phyloP scores from a whole-genome alignment of 2,329 filamentous ascomycete species.

The Cercospora zeina region DNA sequence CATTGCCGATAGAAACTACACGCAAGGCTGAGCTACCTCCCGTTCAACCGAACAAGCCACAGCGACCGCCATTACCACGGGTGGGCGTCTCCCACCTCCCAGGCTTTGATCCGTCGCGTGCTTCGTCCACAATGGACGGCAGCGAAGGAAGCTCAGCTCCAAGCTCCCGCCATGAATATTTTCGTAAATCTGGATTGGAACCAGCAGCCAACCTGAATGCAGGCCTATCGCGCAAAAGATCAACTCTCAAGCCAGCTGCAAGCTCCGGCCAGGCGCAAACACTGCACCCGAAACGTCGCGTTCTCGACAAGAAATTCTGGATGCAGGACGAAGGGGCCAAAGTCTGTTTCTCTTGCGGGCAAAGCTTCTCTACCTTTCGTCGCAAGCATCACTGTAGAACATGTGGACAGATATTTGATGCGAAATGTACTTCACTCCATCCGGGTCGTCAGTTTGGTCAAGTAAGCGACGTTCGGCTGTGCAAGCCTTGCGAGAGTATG shows the following conservation, averaged over 20 bases:
- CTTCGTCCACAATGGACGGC: constrained; percentile 49
- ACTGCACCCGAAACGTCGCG: constrained; percentile 74
- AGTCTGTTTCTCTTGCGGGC: constrained; percentile 90
- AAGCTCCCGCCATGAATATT: constrained; percentile 27
- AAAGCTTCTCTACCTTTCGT: constrained; percentile 87
- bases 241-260: constrained; percentile 40
- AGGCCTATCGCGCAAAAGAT: constrained; percentile 33
- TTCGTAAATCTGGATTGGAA: constrained; percentile 23
- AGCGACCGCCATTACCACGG: constrained; percentile 43
- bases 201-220: constrained; percentile 36
- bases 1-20: neutral
- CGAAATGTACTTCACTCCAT: constrained; percentile 91
- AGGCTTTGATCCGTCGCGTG: constrained; percentile 48
- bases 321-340: constrained; percentile 99
- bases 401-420: constrained; percentile 98
- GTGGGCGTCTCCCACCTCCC: constrained; percentile 52
- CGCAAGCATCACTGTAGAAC: constrained; percentile 94
- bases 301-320: constrained; percentile 87
- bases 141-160: constrained; percentile 34
- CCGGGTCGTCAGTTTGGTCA: constrained; percentile 86
- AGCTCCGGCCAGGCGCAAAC: constrained; percentile 1
- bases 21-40: neutral
- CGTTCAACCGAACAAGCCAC: constrained; percentile 28
- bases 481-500: constrained; percentile 87
- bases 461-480: constrained; percentile 79